Conservation (phyloP, 2,329 filamentous ascomycete genomes). For the Daldinia sp. region DNA sequence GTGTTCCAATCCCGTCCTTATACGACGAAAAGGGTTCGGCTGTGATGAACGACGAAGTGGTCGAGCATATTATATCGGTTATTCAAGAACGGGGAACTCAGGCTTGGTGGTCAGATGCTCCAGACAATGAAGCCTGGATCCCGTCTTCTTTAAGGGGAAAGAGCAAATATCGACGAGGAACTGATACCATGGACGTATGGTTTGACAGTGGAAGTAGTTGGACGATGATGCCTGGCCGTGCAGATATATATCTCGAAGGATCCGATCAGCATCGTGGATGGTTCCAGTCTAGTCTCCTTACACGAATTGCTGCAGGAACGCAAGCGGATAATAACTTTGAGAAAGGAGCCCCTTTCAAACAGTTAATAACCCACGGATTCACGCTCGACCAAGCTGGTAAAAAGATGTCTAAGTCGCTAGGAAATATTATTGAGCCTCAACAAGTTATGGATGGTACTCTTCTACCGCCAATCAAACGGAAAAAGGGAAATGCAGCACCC, state of each 20-base stretch:
- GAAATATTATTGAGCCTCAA: constrained; percentile 84
- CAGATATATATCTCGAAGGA: constrained; percentile 93
- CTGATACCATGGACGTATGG: constrained; percentile 99
- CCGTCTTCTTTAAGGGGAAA: constrained; percentile 69
- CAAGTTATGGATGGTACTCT: constrained; percentile 89
- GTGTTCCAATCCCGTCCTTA: constrained; percentile 92
- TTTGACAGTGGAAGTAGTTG: constrained; percentile 98
- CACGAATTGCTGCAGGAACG: constrained; percentile 76
- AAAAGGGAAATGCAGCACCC: constrained; percentile 61
- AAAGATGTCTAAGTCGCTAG: constrained; percentile 98
- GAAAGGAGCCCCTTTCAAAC: constrained; percentile 78
- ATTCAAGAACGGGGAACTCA: constrained; percentile 85
- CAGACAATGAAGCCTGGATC: constrained; percentile 83
- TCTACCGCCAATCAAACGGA: constrained; percentile 75
- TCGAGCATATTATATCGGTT: constrained; percentile 85
- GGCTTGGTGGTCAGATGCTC: constrained; percentile 90
- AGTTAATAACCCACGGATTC: constrained; percentile 95
- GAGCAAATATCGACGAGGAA: constrained; percentile 76
- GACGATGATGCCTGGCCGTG: constrained; percentile 70
- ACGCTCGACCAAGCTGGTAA: constrained; percentile 89
- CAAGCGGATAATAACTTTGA: constrained; percentile 53
- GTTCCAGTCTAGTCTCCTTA: constrained; percentile 97
- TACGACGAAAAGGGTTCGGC: constrained; percentile 80
- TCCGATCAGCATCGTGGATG: constrained; percentile 97
- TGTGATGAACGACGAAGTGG: constrained; percentile 81